A percentile compares a stretch with the other conserved stretches of the same genome.
Conservation (phyloP, 257 asterid species). For the Voacanga thouarsii region DNA sequence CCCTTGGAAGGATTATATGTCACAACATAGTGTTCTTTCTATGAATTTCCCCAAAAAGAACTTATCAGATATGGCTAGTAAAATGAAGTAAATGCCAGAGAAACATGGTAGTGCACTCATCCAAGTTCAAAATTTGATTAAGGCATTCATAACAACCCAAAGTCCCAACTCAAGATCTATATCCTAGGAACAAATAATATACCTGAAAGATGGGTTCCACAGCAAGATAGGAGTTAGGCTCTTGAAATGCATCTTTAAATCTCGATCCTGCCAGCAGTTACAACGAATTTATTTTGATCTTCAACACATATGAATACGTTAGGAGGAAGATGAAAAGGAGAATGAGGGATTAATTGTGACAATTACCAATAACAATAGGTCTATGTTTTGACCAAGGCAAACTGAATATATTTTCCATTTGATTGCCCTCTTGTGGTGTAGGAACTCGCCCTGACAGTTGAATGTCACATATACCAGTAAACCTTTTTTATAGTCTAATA, state of each 20-base stretch:
- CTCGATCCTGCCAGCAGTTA: slow-evolving; percentile 65
- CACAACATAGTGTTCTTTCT: slow-evolving; percentile 84
- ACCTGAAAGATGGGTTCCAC: slow-evolving; percentile 95
- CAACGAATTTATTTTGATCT: slow-evolving; percentile 13
- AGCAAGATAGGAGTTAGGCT: slow-evolving; percentile 73
- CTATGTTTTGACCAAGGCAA: slow-evolving; percentile 83
- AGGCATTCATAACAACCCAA: background rate
- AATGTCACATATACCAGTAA: slow-evolving; percentile 8
- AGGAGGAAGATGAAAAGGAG: slow-evolving; percentile 9
- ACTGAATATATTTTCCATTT: slow-evolving; percentile 62
- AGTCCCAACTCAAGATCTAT: slow-evolving; percentile 9
- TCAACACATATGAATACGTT: background rate
- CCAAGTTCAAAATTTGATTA: too few relatives aligned
- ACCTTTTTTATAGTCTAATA: background rate
- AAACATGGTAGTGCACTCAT: background rate
- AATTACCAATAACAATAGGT: slow-evolving; percentile 86
- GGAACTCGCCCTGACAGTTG: slow-evolving; percentile 86
- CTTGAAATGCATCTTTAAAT: slow-evolving; percentile 96
- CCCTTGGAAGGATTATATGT: slow-evolving; percentile 85
- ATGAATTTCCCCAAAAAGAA: slow-evolving; percentile 25
- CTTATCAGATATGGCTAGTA: background rate
- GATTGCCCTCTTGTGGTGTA: slow-evolving; percentile 84
- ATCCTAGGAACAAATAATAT: slow-evolving; percentile 18
- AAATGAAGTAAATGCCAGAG: background rate
- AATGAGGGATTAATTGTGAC: slow-evolving; percentile 9